Percentiles rank a stretch among this genome's conserved stretches.
These are phyloP conservation scores for Quercus agrifolia DNA, from an alignment of 306 rosid species.

Conservation along the genomic window DNA sequence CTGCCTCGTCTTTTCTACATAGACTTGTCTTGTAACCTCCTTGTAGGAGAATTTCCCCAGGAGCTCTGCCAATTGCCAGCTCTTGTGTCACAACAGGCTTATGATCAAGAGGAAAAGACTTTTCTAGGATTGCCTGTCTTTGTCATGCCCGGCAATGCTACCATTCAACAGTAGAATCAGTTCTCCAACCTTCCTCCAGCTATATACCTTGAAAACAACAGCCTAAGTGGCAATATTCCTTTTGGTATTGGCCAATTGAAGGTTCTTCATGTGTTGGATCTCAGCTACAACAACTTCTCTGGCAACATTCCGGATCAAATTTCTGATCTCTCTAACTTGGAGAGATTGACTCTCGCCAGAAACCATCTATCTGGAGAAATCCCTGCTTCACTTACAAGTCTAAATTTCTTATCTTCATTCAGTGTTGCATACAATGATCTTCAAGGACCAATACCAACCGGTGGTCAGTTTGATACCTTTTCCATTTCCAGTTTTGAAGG, in stretches of 20 bases:
- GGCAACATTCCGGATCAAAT: conserved; percentile 69
- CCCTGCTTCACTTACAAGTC: conserved; percentile 60
- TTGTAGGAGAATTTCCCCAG: conserved; percentile 60
- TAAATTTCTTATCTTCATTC: conserved; percentile 82
- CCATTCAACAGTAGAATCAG: conserved; percentile 73
- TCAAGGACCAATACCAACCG: conserved; percentile 70
- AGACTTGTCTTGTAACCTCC: conserved; percentile 62
- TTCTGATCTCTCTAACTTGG: conserved; percentile 65
- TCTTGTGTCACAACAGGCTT: conserved; percentile 42
- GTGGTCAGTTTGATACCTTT: conserved; percentile 83
- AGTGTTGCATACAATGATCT: conserved; percentile 78
- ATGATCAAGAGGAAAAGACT: conserved; percentile 41
- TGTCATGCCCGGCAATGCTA: conserved; percentile 61
- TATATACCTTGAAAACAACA: conserved; percentile 58
- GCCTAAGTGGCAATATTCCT: conserved; percentile 64
- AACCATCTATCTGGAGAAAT: conserved; percentile 74
- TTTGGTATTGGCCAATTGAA: conserved; percentile 56
- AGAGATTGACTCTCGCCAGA: conserved; percentile 68
- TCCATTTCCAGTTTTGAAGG: conserved; percentile 64
- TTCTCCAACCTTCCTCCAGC: conserved; percentile 78
- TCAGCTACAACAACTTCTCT: conserved; percentile 62
- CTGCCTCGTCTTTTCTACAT: conserved; percentile 74
- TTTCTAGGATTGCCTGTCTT: conserved; percentile 84
- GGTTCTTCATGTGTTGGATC: conserved; percentile 59
- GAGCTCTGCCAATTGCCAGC: conserved; percentile 56